Percentiles rank a stretch among this genome's conserved stretches.
These are phyloP conservation scores for Rhizoctonia solani DNA, from an alignment of 1,284 basidiomycete species.

Conservation along the genomic window DNA sequence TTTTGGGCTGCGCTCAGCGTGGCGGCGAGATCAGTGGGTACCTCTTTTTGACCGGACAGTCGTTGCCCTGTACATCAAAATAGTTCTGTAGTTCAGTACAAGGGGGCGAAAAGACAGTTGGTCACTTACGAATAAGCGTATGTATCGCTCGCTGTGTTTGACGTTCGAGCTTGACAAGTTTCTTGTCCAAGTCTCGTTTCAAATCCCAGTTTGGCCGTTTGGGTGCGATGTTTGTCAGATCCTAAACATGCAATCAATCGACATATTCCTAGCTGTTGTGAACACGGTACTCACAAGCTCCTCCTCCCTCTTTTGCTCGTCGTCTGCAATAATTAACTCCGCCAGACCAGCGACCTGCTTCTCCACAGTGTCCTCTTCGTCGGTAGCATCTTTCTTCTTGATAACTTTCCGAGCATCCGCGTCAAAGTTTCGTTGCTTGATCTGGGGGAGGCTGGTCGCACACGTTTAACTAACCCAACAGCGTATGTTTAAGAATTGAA, in stretches of 20 bases:
- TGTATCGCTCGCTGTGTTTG: conserved; percentile 92
- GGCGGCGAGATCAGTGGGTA: conserved; percentile 45
- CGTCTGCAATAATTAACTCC: conserved; percentile 80
- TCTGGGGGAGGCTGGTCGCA: conserved; percentile 38
- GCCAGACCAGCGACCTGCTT: conserved; percentile 82
- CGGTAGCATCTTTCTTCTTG: conserved; percentile 63
- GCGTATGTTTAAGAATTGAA: conserved; percentile 18
- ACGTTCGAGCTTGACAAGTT: conserved; percentile 84
- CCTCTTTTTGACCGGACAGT: conserved; percentile 72
- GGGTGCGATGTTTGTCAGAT: conserved; percentile 95
- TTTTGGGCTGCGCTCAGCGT: conserved; percentile 37
- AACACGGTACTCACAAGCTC: conserved; percentile 70
- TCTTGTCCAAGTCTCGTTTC: conserved; percentile 91
- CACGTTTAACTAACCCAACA: neutral
- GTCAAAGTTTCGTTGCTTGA: conserved; percentile 85
- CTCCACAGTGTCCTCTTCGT: conserved; percentile 85
- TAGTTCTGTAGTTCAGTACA: neutral
- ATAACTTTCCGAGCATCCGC: conserved; percentile 76
- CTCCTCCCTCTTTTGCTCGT: conserved; percentile 80
- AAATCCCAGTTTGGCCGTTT: conserved; percentile 97
- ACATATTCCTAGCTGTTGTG: neutral
- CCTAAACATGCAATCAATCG: conserved; percentile 53
- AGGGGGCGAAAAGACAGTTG: conserved; percentile 20
- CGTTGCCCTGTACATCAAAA: conserved; percentile 61
- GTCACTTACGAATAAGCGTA: conserved; percentile 80